These are phyloP conservation scores for Rhipidocladum racemiflorum DNA, from an alignment of 176 grass and related monocot species.

Conservation along the genomic window DNA sequence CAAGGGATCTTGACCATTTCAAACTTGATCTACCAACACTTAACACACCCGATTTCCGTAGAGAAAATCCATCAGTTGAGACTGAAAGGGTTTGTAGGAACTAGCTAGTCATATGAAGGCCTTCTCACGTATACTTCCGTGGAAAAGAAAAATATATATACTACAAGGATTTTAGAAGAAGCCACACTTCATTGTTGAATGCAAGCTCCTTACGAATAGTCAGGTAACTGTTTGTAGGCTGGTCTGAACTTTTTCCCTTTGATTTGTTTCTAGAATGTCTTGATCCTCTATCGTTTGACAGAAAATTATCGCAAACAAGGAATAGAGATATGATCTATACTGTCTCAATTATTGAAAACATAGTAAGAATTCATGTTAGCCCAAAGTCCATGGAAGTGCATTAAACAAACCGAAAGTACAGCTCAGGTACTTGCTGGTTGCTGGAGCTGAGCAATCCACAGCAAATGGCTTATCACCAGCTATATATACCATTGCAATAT, in stretches of 20 bases:
- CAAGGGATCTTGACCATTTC: slow-evolving; percentile 95
- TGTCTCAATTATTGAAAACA: slow-evolving; percentile 73
- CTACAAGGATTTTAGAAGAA: no score
- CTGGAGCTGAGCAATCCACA: background rate
- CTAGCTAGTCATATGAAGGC: no score
- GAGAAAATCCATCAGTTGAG: slow-evolving; percentile 84
- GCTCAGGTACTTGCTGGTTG: slow-evolving; percentile 11
- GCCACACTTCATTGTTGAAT: slow-evolving; percentile 41
- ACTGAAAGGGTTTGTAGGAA: no score
- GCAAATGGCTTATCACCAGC: background rate
- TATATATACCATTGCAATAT: background rate
- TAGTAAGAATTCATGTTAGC: no score
- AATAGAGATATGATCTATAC: slow-evolving; percentile 75
- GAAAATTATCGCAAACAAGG: slow-evolving; percentile 70
- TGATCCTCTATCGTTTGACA: slow-evolving; percentile 36
- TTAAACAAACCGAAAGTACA: background rate
- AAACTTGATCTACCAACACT: slow-evolving; percentile 56
- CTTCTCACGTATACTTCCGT: no score
- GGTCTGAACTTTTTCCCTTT: background rate
- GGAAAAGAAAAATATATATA: no score
- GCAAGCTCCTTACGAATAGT: slow-evolving; percentile 50
- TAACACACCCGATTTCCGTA: slow-evolving; percentile 69
- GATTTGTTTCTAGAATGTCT: slow-evolving; percentile 8
- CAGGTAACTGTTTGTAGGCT: slow-evolving; percentile 46
- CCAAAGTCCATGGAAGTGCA: background rate